Conservation (phyloP, 1,139 yeast species). For the Komagataea norvegica region DNA sequence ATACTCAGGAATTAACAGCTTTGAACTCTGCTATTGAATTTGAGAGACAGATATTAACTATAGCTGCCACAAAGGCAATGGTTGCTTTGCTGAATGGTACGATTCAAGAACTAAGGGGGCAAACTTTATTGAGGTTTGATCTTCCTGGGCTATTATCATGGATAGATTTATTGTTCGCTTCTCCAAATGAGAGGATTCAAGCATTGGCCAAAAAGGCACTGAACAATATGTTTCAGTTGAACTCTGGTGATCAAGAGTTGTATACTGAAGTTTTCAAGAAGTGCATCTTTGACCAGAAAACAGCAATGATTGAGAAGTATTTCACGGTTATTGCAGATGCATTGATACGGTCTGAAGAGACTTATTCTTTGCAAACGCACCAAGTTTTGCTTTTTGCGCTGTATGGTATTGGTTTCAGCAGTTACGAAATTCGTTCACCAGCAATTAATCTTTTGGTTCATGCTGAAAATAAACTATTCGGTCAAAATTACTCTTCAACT, state of each 20-base stretch:
- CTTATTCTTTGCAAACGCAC: slow-evolving; percentile 42
- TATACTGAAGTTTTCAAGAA: slow-evolving; percentile 60
- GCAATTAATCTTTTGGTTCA: slow-evolving; percentile 57
- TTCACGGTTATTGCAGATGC: slow-evolving; percentile 69
- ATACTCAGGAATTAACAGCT: slow-evolving; percentile 45
- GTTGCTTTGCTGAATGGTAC: slow-evolving; percentile 70
- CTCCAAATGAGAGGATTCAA: slow-evolving; percentile 55
- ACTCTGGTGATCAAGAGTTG: slow-evolving; percentile 52
- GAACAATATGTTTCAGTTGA: slow-evolving; percentile 56
- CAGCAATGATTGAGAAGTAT: slow-evolving; percentile 57
- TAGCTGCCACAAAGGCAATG: slow-evolving; percentile 78
- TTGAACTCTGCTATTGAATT: slow-evolving; percentile 78
- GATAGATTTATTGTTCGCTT: slow-evolving; percentile 66
- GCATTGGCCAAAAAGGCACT: slow-evolving; percentile 71
- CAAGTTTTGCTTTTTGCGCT: slow-evolving; percentile 62
- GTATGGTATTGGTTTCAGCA: slow-evolving; percentile 67
- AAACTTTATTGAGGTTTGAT: slow-evolving; percentile 59
- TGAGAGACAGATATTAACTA: slow-evolving; percentile 68
- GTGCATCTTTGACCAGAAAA: slow-evolving; percentile 57
- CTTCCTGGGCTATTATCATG: slow-evolving; percentile 65
- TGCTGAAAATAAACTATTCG: slow-evolving; percentile 51
- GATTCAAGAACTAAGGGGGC: slow-evolving; percentile 47
- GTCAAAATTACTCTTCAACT: slow-evolving; percentile 40
- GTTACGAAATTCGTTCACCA: slow-evolving; percentile 50
- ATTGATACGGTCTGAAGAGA: slow-evolving; percentile 37